Conservation (phyloP, 202 grass and related monocot genomes). For the Saccharum hybrid region DNA sequence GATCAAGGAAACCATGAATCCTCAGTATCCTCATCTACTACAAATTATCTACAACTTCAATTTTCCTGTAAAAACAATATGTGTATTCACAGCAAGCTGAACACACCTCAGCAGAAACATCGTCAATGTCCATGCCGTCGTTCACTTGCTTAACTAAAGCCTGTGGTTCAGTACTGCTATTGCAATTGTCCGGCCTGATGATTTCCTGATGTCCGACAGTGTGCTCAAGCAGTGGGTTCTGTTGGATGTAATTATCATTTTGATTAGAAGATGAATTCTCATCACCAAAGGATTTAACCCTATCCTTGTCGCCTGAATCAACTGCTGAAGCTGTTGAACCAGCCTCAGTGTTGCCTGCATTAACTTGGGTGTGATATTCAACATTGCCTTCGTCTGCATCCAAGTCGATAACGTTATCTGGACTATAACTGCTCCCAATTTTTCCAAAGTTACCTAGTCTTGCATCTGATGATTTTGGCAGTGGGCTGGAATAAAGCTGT, state of each 20-base stretch:
- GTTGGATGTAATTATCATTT: constrained; percentile 23
- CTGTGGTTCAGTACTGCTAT: constrained; percentile 40
- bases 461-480: constrained; percentile 12
- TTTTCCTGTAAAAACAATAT: constrained; percentile 16
- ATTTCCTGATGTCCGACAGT: constrained; percentile 20
- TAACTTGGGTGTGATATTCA: constrained; percentile 10
- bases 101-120: constrained; percentile 35
- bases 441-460: constrained; percentile 7
- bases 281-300: constrained; percentile 17
- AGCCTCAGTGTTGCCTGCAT: constrained; percentile 26
- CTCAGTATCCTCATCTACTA: constrained; percentile 1
- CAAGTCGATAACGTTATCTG: constrained; percentile 36
- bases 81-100: constrained; percentile 28
- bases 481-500: constrained; percentile 33
- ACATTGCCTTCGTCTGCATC: constrained; percentile 20
- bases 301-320: constrained; percentile 47
- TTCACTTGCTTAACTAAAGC: constrained; percentile 26
- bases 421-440: constrained; percentile 23
- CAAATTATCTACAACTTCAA: neutral
- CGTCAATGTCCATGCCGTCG: neutral
- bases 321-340: constrained; percentile 35
- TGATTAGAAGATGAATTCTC: constrained; percentile 37
- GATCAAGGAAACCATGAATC: constrained; percentile 1
- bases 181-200: constrained; percentile 9
- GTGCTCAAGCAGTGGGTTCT: constrained; percentile 5